Evolutionary conservation across 768 basidiomycete species (phyloP).

Genomic region (Tulasnella sp.): DNA sequence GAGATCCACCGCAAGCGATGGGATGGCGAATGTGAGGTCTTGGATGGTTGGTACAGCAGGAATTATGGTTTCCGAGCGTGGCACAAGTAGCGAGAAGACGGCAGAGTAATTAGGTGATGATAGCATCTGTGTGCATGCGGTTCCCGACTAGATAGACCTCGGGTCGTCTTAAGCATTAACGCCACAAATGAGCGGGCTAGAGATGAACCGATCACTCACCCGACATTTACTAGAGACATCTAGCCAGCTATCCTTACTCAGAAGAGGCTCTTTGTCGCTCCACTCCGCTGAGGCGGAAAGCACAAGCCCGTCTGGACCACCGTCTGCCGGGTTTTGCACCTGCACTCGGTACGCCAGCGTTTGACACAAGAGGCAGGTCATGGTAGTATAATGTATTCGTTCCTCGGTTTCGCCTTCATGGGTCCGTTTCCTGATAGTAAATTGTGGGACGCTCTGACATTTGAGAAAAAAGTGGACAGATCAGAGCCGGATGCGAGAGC

Average conservation of each 20-base stretch:
- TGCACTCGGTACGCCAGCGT: constrained; percentile 3
- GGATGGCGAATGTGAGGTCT: constrained; percentile 2
- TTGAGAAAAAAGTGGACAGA: not conserved
- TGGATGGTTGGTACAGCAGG: not conserved
- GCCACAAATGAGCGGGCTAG: too few relatives aligned
- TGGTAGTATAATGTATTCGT: not conserved
- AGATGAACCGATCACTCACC: too few relatives aligned
- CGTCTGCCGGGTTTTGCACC: not conserved
- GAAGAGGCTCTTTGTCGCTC: not conserved
- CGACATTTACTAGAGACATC: constrained; percentile 1
- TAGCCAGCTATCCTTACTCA: not conserved
- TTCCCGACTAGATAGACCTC: constrained; percentile 13
- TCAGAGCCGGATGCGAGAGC: too few relatives aligned
- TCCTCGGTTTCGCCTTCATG: not conserved
- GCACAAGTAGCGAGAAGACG: constrained; percentile 6
- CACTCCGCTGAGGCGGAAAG: not conserved
- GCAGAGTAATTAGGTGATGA: constrained; percentile 5
- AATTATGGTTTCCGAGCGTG: not conserved
- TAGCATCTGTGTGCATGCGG: not conserved
- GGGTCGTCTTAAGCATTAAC: too few relatives aligned
- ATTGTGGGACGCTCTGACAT: constrained; percentile 1
- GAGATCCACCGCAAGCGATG: constrained; percentile 2
- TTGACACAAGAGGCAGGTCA: constrained; percentile 8
- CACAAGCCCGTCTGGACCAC: constrained; percentile 5
- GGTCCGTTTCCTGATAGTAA: constrained; percentile 9